phyloP scores from a whole-genome alignment of 1,139 yeast species.

The Hyphopichia fennica region DNA sequence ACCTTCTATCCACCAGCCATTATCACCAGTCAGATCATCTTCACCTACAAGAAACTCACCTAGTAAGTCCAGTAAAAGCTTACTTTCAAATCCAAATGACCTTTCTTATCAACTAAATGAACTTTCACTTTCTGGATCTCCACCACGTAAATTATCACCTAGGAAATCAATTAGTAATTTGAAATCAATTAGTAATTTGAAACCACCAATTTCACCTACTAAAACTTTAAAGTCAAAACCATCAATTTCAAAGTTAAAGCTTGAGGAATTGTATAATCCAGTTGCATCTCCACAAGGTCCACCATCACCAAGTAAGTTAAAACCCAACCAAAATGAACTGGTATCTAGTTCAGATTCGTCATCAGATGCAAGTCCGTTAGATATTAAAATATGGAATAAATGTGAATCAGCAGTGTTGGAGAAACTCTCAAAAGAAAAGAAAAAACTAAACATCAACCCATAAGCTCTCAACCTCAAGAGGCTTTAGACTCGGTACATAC shows the following conservation, averaged over 20 bases:
- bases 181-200: constrained; percentile 15
- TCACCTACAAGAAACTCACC: background rate
- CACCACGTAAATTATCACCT: too few species aligned
- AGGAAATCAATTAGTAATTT: too few species aligned
- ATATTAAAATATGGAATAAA: constrained; percentile 23
- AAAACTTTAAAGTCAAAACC: background rate
- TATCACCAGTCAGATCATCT: too few species aligned
- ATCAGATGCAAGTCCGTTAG: background rate
- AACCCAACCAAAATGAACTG: background rate
- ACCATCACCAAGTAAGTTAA: background rate
- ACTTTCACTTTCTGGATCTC: too few species aligned
- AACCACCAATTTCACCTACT: constrained; percentile 10
- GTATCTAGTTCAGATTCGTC: background rate
- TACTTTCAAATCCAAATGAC: too few species aligned
- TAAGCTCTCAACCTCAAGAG: background rate
- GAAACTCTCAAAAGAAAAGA: constrained; percentile 23
- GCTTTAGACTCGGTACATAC: background rate
- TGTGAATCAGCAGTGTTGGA: constrained; percentile 27
- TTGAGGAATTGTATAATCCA: constrained; percentile 27
- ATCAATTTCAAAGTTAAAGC: constrained; percentile 14
- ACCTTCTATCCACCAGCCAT: too few species aligned
- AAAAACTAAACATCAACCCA: background rate
- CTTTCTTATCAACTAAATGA: too few species aligned
- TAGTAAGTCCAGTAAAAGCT: too few species aligned
- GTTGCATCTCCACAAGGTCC: constrained; percentile 16